Conservation (phyloP, 2,329 filamentous ascomycete species). For the Cercospora zeae-maydis region DNA sequence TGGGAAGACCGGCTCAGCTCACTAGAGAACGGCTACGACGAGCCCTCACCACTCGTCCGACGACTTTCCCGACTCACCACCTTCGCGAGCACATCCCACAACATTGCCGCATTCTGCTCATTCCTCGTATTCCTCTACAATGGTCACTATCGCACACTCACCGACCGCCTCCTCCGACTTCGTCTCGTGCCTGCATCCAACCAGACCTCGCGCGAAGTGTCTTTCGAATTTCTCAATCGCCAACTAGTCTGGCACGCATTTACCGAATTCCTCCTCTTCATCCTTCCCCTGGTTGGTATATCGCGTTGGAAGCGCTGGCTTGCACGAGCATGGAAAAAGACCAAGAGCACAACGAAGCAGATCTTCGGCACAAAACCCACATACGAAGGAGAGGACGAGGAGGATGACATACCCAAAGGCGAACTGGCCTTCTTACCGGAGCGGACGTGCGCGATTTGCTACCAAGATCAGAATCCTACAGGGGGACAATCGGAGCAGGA, state of each 20-base stretch:
- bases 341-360: slow-evolving; percentile 57
- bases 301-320: slow-evolving; percentile 89
- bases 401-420: slow-evolving; percentile 45
- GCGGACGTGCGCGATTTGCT: slow-evolving; percentile 93
- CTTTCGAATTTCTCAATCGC: slow-evolving; percentile 94
- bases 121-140: slow-evolving; percentile 90
- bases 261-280: slow-evolving; percentile 95
- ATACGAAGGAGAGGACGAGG: slow-evolving; percentile 45
- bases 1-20: slow-evolving; percentile 85
- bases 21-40: slow-evolving; percentile 69
- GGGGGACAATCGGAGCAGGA: slow-evolving; percentile 65
- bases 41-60: slow-evolving; percentile 49
- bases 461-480: slow-evolving; percentile 81
- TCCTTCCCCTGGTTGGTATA: slow-evolving; percentile 94
- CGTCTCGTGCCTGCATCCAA: slow-evolving; percentile 79
- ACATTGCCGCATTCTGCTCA: slow-evolving; percentile 74
- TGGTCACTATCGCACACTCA: slow-evolving; percentile 83
- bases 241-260: slow-evolving; percentile 99
- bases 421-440: slow-evolving; percentile 85
- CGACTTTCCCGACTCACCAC: slow-evolving; percentile 67
- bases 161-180: slow-evolving; percentile 80
- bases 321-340: slow-evolving; percentile 78
- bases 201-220: slow-evolving; percentile 85
- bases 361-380: slow-evolving; percentile 40
- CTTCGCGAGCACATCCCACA: slow-evolving; percentile 68